These are phyloP conservation scores for Hymenoscyphus salicellus DNA, from an alignment of 2,329 filamentous ascomycete genomes.

Conservation along the genomic window DNA sequence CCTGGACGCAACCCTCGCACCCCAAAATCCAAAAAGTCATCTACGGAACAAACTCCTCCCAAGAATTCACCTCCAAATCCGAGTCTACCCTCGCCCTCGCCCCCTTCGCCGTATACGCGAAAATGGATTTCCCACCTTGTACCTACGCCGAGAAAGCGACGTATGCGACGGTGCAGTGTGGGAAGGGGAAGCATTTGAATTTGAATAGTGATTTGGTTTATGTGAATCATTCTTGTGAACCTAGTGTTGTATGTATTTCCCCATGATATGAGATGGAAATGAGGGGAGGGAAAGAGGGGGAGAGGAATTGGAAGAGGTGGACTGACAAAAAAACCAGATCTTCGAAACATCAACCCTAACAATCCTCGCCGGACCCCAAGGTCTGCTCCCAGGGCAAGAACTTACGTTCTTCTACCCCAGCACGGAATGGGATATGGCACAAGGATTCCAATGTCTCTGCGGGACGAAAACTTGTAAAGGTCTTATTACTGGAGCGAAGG, in stretches of 20 bases:
- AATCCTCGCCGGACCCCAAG: slow-evolving; percentile 56
- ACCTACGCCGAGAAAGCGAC: slow-evolving; percentile 53
- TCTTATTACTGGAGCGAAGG: slow-evolving; percentile 59
- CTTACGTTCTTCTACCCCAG: slow-evolving; percentile 73
- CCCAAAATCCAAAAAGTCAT: slow-evolving; percentile 56
- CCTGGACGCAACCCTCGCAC: slow-evolving; percentile 61
- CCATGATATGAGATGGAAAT: not conserved
- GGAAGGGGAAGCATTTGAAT: slow-evolving; percentile 53
- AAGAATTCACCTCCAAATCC: slow-evolving; percentile 57
- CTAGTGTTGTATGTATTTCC: slow-evolving; percentile 53
- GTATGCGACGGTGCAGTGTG: slow-evolving; percentile 64
- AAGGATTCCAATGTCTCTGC: slow-evolving; percentile 67
- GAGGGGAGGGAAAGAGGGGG: not conserved
- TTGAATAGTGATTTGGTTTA: slow-evolving; percentile 66
- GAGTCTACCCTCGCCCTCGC: slow-evolving; percentile 53
- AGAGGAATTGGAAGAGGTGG: not conserved
- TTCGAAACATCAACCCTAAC: slow-evolving; percentile 58
- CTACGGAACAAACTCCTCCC: slow-evolving; percentile 42
- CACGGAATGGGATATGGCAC: slow-evolving; percentile 72
- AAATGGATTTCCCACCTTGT: slow-evolving; percentile 63
- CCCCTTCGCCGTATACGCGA: slow-evolving; percentile 64
- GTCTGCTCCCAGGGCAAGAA: slow-evolving; percentile 55
- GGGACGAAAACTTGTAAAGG: slow-evolving; percentile 56
- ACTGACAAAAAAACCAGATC: slow-evolving; percentile 42
- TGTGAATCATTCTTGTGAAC: slow-evolving; percentile 67